phyloP scores from a whole-genome alignment of 805 yeast genomes.

The Candida suzukii region DNA sequence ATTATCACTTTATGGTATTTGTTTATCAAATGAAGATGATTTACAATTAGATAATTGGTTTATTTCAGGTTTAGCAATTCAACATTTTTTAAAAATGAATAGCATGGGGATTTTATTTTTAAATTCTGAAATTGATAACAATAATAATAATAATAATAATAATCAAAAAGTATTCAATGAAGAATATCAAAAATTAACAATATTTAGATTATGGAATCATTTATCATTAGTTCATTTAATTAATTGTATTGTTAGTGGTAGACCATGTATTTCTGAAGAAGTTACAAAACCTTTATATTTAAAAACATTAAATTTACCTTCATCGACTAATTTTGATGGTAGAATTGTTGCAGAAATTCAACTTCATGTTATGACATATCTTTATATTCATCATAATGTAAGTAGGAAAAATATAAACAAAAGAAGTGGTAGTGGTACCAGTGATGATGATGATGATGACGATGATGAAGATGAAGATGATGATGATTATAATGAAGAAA shows the following conservation, averaged over 20 bases:
- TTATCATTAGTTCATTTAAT: conserved; percentile 59
- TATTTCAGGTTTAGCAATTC: conserved; percentile 57
- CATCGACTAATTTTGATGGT: conserved; percentile 75
- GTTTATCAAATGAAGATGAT: conserved; percentile 40
- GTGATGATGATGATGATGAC: conserved; percentile 5
- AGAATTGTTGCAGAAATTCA: conserved; percentile 73
- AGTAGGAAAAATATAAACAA: conserved; percentile 4
- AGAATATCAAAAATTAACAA: conserved; percentile 45
- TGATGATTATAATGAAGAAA: not conserved
- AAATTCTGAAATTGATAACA: not conserved
- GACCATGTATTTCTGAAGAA: conserved; percentile 47
- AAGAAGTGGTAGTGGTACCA: too few species aligned
- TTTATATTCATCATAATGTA: conserved; percentile 39
- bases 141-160: too few species aligned
- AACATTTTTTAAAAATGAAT: conserved; percentile 51
- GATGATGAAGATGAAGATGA: not conserved
- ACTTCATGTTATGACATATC: conserved; percentile 50
- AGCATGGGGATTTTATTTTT: conserved; percentile 30
- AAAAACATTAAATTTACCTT: conserved; percentile 44
- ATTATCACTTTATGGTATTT: conserved; percentile 56
- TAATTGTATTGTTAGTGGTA: conserved; percentile 59
- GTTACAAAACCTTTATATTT: conserved; percentile 46
- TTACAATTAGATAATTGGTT: conserved; percentile 64
- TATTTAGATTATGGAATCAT: conserved; percentile 66
- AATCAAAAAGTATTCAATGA: conserved; percentile 25